phyloP scores from a whole-genome alignment of 257 asterid genomes.

The Cruciata laevipes region DNA sequence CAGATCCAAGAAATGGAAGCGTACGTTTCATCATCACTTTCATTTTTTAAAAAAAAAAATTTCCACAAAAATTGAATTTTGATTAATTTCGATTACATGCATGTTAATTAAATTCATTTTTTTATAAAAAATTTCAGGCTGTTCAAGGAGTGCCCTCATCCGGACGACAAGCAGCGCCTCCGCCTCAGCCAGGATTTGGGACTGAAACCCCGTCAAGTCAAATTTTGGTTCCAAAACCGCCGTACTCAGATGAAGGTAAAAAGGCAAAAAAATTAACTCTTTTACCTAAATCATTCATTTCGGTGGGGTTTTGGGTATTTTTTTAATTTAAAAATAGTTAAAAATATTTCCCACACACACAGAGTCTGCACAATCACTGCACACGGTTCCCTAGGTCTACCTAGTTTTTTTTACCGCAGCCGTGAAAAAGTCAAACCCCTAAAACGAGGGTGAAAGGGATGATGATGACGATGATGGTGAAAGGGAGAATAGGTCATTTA shows the following conservation, averaged over 20 bases:
- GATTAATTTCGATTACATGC: not conserved
- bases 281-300: not conserved
- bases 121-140: conserved; percentile 44
- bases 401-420: conserved; percentile 15
- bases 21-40: conserved; percentile 21
- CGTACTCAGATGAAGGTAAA: conserved; percentile 93
- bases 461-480: conserved; percentile 15
- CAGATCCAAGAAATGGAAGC: conserved; percentile 99
- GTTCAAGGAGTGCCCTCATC: conserved; percentile 96
- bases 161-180: conserved; percentile 85
- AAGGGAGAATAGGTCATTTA: conserved; percentile 27
- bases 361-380: not conserved
- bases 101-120: not conserved
- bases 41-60: not conserved
- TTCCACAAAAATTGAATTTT: not conserved
- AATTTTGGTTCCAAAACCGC: conserved; percentile 96
- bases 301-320: no score
- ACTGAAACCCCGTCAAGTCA: conserved; percentile 88
- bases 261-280: not conserved
- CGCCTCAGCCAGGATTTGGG: conserved; percentile 88
- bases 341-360: not conserved
- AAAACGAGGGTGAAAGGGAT: conserved; percentile 13
- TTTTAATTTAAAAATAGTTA: not conserved
- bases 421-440: conserved; percentile 27
- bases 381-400: not conserved